Evolutionary conservation across 306 rosid species (phyloP), one percentile per base, ranked within the genome.

Genomic region (Neltuma alba): DNA sequence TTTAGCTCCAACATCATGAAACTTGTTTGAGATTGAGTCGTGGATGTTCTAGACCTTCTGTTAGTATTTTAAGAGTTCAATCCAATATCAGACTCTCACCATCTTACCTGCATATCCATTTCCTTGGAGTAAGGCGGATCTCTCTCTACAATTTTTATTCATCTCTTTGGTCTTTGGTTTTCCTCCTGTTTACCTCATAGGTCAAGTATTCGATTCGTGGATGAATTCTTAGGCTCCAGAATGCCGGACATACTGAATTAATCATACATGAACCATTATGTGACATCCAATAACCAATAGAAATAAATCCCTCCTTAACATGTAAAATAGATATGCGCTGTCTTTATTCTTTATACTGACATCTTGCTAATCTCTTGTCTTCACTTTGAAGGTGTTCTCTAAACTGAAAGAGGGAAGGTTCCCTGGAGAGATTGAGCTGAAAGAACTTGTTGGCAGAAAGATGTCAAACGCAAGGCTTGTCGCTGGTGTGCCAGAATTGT

Each of bases 391-490:
- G 98, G 90, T 94, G 63, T 94, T 87, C 89, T 94, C 97, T 4
- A 94, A 92, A 84, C 85, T 89, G 61, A 87, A 83, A 62, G 94
- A 85, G 58, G 88, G 90, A 42, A 88, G 97, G 85, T 94, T 94
- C 83, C 97, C 98, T 0, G 85, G 90, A n/a, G 93, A 85, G 84
- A 82, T 89, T 63, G 97, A 92, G 83, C 75, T 94, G 72, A 92
- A 81, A 84, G 88, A 89, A 70, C 76, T 80, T 54, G 45, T 94
- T 15, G 76, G 87, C 25, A 81, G 47, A 67, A 85, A 27, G 85
- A 79, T 92, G 82, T 75, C 81, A 14, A 81, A 62, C 71, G 78
- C 91, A 81, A 75, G 83, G 84, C 75, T 70, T 30, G 81, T 57
- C 30, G 78, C 84, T 60, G 91, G 84, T 73, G 79, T 78, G 12